Base-by-base conservation (phyloP, 2,329 filamentous ascomycete species). In the Aspergillus neoniger region DNA sequence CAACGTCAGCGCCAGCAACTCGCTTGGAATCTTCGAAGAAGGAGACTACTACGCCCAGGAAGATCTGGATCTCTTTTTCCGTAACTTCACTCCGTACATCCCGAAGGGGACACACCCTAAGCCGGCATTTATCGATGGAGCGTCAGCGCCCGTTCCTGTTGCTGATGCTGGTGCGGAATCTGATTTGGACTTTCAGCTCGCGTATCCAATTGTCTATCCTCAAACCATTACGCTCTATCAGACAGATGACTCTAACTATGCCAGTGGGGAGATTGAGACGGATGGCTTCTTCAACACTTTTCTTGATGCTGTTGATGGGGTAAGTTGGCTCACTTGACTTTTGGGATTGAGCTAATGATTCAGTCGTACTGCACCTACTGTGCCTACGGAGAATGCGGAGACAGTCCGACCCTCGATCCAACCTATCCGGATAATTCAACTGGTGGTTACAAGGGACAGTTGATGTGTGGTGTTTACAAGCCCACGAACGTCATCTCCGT, bases 401-500 rank as follows among this genome's bases (percentile, higher is more conserved):
- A 59, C 30, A 52, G 44, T 14, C 51, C 51, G 10, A 49, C 30
- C 2, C 52, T 59, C 5, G 57, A 59, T 17, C 57, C 57, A 2
- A n/a, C 50, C 8, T 59, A 59, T 14, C 57, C 57, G 1, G 57
- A 59, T 14, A 41, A 23, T 10, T 19, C 7, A 3, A n/a, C 32
- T 5, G 57, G n/a, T 14, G 57, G 52, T 0, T 59, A 59, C 14
- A 48, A 48, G 2, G 57, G 51, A 6, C 23, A 56, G 51, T 36
- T 59, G 7, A 59, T 59, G 57, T 59, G 57, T 17, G 57, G 57
- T 6, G 52, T 50, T 2, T 59, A 55, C 36, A 55, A 59, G 44
- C 57, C 57, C 1, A 59, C 57, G 6, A 59, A 59, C 25, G 57
- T 59, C 2, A 51, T 59, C 21, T 55, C 51, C n/a, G 52, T 59